These are phyloP conservation scores for Populus trichocarpa DNA, from an alignment of 441 rosid species.

Conservation along the genomic window DNA sequence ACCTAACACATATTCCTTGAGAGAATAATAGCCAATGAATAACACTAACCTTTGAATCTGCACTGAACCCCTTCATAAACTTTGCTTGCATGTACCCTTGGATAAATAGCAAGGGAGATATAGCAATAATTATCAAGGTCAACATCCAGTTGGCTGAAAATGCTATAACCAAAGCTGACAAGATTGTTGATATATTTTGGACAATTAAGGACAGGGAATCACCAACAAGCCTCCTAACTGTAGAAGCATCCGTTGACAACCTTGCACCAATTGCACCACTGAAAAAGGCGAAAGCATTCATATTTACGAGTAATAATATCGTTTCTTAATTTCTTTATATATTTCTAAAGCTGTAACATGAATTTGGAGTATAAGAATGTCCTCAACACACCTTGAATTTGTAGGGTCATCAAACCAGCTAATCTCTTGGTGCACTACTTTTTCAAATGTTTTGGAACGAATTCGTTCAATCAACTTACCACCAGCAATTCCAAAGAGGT, in stretches of 20 bases:
- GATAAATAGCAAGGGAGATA: constrained; percentile 44
- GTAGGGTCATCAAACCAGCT: constrained; percentile 57
- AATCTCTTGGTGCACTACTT: constrained; percentile 51
- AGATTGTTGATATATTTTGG: constrained; percentile 48
- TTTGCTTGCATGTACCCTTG: constrained; percentile 50
- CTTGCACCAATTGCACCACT: constrained; percentile 75
- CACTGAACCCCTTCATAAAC: constrained; percentile 60
- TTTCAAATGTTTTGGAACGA: constrained; percentile 43
- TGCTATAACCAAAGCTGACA: constrained; percentile 56
- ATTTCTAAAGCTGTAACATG: background rate
- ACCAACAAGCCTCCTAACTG: constrained; percentile 53
- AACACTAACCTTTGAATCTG: constrained; percentile 56
- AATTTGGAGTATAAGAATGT: constrained; percentile 12
- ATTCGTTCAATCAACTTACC: constrained; percentile 43
- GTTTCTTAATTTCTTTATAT: background rate
- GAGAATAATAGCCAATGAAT: background rate
- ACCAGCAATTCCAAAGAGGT: constrained; percentile 53
- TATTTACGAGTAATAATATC: constrained; percentile 6
- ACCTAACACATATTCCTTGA: background rate
- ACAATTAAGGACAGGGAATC: constrained; percentile 55
- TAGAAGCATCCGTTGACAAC: constrained; percentile 61
- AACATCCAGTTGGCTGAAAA: constrained; percentile 62
- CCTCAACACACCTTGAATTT: constrained; percentile 43
- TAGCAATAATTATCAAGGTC: constrained; percentile 42
- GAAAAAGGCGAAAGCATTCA: constrained; percentile 6